phyloP scores from a whole-genome alignment of 176 grass and related monocot genomes.

The Eleusine indica region DNA sequence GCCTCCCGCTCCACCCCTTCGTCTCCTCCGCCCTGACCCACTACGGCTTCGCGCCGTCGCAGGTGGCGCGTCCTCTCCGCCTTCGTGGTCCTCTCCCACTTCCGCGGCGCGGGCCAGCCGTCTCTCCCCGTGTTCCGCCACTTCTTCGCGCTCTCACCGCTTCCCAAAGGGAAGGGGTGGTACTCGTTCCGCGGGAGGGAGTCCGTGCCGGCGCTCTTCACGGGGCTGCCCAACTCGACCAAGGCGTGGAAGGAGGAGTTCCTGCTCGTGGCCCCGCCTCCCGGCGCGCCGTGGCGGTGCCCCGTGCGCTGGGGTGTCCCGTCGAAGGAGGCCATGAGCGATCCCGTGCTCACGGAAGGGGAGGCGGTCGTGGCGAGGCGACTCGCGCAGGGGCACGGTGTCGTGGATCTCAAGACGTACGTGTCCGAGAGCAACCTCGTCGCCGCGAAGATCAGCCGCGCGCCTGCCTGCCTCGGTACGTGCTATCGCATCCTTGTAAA shows the following conservation, averaged over 20 bases:
- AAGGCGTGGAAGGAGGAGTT: conserved; percentile 57
- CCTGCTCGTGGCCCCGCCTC: conserved; percentile 38
- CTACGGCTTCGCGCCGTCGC: conserved; percentile 49
- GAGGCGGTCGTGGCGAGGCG: conserved; percentile 31
- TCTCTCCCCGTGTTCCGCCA: conserved; percentile 41
- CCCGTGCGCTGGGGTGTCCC: conserved; percentile 37
- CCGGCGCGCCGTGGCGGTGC: conserved; percentile 39
- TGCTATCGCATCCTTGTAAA: neutral
- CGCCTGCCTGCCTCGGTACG: neutral
- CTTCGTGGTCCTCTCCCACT: conserved; percentile 51
- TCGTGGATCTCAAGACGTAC: conserved; percentile 48
- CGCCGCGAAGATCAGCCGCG: conserved; percentile 52
- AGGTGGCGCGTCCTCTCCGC: conserved; percentile 43
- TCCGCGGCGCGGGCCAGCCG: conserved; percentile 37
- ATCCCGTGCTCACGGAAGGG: conserved; percentile 28
- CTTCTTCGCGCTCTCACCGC: conserved; percentile 40
- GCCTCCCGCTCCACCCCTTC: conserved; percentile 52
- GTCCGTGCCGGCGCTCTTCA: conserved; percentile 40
- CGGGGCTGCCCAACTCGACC: conserved; percentile 32
- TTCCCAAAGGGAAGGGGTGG: conserved; percentile 49
- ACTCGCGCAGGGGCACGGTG: conserved; percentile 41
- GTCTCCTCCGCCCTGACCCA: conserved; percentile 36
- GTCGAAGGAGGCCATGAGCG: conserved; percentile 35
- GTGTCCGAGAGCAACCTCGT: conserved; percentile 53
- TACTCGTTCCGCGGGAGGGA: conserved; percentile 48